These are phyloP conservation scores for Colletotrichum sp. DNA, from an alignment of 2,329 filamentous ascomycete genomes.

Conservation along the genomic window DNA sequence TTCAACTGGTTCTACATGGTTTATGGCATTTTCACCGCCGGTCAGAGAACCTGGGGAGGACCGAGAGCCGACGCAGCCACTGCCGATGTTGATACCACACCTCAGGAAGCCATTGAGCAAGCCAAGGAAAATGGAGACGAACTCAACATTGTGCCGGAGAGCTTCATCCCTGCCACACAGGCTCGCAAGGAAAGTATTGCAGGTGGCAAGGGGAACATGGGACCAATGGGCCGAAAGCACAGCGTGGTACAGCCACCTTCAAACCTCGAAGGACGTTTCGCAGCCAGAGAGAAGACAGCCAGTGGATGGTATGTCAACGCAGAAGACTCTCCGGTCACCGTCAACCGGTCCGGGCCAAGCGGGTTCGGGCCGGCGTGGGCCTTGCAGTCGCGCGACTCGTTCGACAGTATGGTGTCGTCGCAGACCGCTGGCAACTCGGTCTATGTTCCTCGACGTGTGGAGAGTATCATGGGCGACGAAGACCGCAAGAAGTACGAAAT, in stretches of 20 bases:
- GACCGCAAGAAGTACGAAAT: conserved; percentile 77
- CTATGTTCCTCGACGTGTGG: conserved; percentile 70
- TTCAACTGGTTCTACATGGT: conserved; percentile 99
- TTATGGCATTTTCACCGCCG: conserved; percentile 93
- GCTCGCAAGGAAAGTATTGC: conserved; percentile 45
- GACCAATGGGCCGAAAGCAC: conserved; percentile 50
- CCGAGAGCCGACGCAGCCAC: conserved; percentile 87
- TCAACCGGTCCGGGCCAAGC: conserved; percentile 7
- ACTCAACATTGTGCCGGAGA: conserved; percentile 86
- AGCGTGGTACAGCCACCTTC: conserved; percentile 75
- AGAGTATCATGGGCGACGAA: conserved; percentile 80
- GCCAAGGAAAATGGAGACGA: conserved; percentile 84
- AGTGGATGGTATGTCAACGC: conserved; percentile 73
- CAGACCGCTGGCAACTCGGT: conserved; percentile 64
- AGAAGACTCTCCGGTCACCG: conserved; percentile 56
- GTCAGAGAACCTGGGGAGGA: conserved; percentile 94
- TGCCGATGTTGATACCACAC: conserved; percentile 77
- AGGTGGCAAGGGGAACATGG: conserved; percentile 29
- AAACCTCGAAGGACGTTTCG: conserved; percentile 79
- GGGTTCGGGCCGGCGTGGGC: conserved; percentile 12
- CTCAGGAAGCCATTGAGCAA: conserved; percentile 82
- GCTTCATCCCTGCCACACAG: conserved; percentile 70
- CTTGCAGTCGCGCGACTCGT: conserved; percentile 62
- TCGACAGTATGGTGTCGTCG: conserved; percentile 68
- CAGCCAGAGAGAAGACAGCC: conserved; percentile 69